phyloP scores from a whole-genome alignment of 768 basidiomycete genomes.

The Serendipita sp. region DNA sequence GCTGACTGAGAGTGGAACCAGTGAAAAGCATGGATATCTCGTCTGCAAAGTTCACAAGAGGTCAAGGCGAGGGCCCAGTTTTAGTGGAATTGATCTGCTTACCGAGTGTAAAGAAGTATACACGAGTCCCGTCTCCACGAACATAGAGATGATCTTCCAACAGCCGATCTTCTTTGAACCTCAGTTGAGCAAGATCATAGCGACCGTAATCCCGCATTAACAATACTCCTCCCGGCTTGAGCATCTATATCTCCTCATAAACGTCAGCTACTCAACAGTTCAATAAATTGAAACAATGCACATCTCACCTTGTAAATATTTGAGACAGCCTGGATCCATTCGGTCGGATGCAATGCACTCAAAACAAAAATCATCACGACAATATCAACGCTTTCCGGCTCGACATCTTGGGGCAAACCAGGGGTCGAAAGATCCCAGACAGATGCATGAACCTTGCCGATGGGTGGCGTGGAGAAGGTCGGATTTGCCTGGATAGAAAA shows the following conservation, averaged over 20 bases:
- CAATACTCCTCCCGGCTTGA: conserved; percentile 77
- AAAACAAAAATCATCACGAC: conserved; percentile 87
- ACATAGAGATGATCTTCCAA: conserved; percentile 93
- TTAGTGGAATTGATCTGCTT: conserved; percentile 1
- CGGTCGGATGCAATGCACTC: conserved; percentile 81
- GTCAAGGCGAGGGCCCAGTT: background rate
- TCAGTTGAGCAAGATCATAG: conserved; percentile 83
- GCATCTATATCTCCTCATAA: conserved; percentile 35
- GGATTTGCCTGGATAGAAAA: conserved; percentile 40
- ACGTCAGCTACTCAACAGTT: background rate
- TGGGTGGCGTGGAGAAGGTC: conserved; percentile 48
- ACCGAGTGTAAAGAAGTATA: conserved; percentile 93
- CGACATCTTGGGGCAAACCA: conserved; percentile 44
- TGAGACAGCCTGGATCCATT: conserved; percentile 70
- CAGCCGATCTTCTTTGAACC: conserved; percentile 77
- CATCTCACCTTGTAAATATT: conserved; percentile 61
- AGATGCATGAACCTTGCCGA: conserved; percentile 56
- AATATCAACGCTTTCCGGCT: conserved; percentile 64
- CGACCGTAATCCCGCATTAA: conserved; percentile 90
- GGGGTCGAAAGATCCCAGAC: conserved; percentile 71
- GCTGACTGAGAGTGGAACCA: conserved; percentile 26
- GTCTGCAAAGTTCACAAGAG: conserved; percentile 29
- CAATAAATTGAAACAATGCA: too few species aligned
- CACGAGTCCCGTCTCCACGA: conserved; percentile 90
- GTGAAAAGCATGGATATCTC: conserved; percentile 71